Conservation (phyloP, 192 early-diverging fungal genomes). For the Chytriomyces sp. region DNA sequence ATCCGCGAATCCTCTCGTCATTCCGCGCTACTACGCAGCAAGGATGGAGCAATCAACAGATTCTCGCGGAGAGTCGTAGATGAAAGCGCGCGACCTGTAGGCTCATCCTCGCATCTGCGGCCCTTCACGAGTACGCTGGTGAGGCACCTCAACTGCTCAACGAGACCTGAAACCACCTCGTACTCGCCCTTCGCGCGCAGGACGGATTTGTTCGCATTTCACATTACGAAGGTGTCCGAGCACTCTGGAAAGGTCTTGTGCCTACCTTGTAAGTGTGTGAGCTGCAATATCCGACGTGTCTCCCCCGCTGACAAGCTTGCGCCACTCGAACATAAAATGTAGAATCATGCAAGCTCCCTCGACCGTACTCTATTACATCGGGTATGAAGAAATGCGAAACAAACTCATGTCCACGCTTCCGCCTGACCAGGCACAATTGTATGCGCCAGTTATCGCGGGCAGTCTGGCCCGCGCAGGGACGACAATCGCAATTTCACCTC, state of each 20-base stretch:
- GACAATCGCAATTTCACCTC: conserved; percentile 79
- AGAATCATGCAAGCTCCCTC: conserved; percentile 82
- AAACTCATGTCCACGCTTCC: conserved; percentile 28
- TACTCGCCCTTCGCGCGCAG: background rate
- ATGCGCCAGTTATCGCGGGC: conserved; percentile 76
- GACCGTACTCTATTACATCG: conserved; percentile 92
- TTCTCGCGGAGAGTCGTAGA: too few species aligned
- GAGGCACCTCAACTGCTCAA: background rate
- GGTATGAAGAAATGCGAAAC: conserved; percentile 86
- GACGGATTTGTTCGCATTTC: conserved; percentile 59
- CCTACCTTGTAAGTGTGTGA: conserved; percentile 67
- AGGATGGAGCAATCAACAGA: background rate
- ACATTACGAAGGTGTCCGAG: conserved; percentile 74
- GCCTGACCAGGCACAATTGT: conserved; percentile 45
- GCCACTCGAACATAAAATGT: too few species aligned
- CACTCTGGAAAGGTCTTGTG: conserved; percentile 84
- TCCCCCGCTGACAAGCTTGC: too few species aligned
- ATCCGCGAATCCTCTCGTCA: background rate
- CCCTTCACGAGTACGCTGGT: conserved; percentile 10
- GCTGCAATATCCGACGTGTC: background rate
- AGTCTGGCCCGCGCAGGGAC: conserved; percentile 75
- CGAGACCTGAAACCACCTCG: background rate
- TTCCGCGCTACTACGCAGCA: conserved; percentile 1
- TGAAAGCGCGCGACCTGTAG: background rate
- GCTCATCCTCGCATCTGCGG: conserved; percentile 15